Evolutionary conservation across 2,329 filamentous ascomycete species (phyloP), one percentile per base, ranked within the genome.

Genomic region (Ophiosphaerella korrae): DNA sequence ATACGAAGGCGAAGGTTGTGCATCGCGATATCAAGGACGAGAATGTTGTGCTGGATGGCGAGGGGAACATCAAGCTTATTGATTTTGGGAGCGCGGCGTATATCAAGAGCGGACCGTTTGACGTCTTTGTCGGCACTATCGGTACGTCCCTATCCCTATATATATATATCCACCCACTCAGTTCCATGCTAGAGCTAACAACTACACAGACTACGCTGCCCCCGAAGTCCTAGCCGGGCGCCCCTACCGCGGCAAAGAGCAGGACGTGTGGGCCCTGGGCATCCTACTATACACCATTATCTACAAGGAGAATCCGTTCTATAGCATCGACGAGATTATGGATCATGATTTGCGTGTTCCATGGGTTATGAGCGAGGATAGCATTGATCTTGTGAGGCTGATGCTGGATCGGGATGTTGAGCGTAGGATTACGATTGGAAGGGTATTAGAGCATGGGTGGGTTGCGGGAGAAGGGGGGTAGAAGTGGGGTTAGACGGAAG

Each of bases 301-400:
- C 68, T 99, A 99, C 82, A 99, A 97, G 77, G 94, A 99, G 77
- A 99, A 99, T 70, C 93, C 94, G 0, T 99, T 97, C 75, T 97
- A 97, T 82, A 95, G 89, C 75, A 94, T 97, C 67, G 94, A 99
- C 74, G 94, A 99, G 79, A 99, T 99, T 68, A 95, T 97, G 84
- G 94, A 99, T 72, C 92, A 93, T 67, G 93, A 97, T 64, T 80
- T 99, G 52, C 85, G 94, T 41, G 88, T 99, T 24, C 94, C 94
- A 0, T 97, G 90, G 72, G 84, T 88, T 31, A 86, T 93, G 78
- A 92, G 90, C 73, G 92, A 97, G 58, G 88, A 92, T 60, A 96
- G 92, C 73, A 95, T 99, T 60, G 88, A 97, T 64, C 80, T 99
- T 45, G 89, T 99, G 56, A 85, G 91, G 36, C 82, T 87, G 69